Evolutionary conservation across 139 green algal species (phyloP).

Genomic region (Deuterostichococcus epilithicus): DNA sequence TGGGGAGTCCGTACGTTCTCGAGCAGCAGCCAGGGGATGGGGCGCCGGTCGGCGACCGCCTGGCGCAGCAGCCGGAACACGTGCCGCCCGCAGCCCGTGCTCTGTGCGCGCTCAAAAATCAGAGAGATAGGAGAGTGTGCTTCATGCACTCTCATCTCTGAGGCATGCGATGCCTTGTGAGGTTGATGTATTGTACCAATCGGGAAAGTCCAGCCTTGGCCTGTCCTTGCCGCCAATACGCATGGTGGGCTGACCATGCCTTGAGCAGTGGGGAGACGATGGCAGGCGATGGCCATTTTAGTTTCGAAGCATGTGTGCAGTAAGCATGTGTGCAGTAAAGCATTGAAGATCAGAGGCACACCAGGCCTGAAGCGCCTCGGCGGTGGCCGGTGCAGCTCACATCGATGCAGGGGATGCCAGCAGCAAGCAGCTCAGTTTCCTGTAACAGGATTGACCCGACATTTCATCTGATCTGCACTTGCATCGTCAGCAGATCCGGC

Average conservation of each 20-base stretch:
- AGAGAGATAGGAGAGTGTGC: too few relatives aligned
- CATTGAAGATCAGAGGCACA: too few relatives aligned
- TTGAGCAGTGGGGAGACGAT: too few relatives aligned
- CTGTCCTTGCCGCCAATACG: too few relatives aligned
- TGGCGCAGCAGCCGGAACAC: slow-evolving; percentile 75
- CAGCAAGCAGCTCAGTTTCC: slow-evolving; percentile 76
- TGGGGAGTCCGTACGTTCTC: slow-evolving; percentile 70
- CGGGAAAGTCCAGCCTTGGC: too few relatives aligned
- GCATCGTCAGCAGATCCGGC: too few relatives aligned
- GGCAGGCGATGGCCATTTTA: too few relatives aligned
- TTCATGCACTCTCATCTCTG: neutral
- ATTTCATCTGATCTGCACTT: neutral
- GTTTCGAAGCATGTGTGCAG: too few relatives aligned
- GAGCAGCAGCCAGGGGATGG: slow-evolving; percentile 86
- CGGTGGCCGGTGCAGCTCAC: slow-evolving; percentile 67
- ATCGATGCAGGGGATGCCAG: slow-evolving; percentile 90
- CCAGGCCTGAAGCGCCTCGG: slow-evolving; percentile 56
- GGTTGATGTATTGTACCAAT: neutral
- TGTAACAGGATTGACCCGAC: slow-evolving; percentile 14
- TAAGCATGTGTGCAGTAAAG: too few relatives aligned
- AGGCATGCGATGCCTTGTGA: neutral
- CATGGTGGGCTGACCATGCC: too few relatives aligned
- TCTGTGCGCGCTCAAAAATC: slow-evolving; percentile 42
- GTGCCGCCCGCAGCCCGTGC: slow-evolving; percentile 71
- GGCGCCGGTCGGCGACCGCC: slow-evolving; percentile 31